phyloP scores from a whole-genome alignment of 164 flowering plant species.

The Santalum album region DNA sequence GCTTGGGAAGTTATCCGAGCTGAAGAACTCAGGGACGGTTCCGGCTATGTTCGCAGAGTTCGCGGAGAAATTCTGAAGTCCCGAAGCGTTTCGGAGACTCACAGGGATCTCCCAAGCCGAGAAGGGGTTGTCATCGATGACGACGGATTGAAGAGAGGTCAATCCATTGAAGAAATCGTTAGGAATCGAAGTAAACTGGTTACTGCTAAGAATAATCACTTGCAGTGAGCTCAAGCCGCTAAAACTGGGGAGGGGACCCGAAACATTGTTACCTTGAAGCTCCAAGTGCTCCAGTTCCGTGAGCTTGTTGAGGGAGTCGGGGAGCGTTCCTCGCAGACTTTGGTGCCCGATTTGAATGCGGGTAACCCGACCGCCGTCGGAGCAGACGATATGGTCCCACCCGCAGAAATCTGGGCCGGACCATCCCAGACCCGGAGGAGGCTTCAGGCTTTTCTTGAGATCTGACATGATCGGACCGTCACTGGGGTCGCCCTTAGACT shows the following conservation, averaged over 20 bases:
- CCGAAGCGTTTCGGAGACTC: constrained; percentile 35
- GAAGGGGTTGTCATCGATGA: constrained; percentile 61
- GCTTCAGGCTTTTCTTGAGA: constrained; percentile 32
- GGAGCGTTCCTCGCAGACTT: constrained; percentile 50
- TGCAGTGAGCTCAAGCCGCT: constrained; percentile 52
- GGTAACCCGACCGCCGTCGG: constrained; percentile 34
- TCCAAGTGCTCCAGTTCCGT: constrained; percentile 52
- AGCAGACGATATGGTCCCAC: constrained; percentile 61
- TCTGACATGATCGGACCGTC: constrained; percentile 49
- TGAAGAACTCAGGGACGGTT: constrained; percentile 51
- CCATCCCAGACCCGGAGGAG: constrained; percentile 45
- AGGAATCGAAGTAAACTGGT: constrained; percentile 53
- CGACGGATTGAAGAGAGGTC: constrained; percentile 41
- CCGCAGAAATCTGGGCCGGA: constrained; percentile 63
- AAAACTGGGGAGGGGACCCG: constrained; percentile 72
- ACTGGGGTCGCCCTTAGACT: constrained; percentile 6
- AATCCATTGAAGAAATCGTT: constrained; percentile 61
- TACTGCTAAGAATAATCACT: constrained; percentile 45
- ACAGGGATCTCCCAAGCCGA: constrained; percentile 62
- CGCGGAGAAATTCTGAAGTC: constrained; percentile 80
- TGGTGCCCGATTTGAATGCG: constrained; percentile 64
- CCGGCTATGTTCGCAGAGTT: constrained; percentile 62
- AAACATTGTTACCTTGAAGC: constrained; percentile 51
- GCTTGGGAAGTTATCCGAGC: constrained; percentile 51
- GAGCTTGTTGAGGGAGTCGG: constrained; percentile 37